These are phyloP conservation scores for Lojkania enalia DNA, from an alignment of 2,329 filamentous ascomycete genomes.

Conservation along the genomic window DNA sequence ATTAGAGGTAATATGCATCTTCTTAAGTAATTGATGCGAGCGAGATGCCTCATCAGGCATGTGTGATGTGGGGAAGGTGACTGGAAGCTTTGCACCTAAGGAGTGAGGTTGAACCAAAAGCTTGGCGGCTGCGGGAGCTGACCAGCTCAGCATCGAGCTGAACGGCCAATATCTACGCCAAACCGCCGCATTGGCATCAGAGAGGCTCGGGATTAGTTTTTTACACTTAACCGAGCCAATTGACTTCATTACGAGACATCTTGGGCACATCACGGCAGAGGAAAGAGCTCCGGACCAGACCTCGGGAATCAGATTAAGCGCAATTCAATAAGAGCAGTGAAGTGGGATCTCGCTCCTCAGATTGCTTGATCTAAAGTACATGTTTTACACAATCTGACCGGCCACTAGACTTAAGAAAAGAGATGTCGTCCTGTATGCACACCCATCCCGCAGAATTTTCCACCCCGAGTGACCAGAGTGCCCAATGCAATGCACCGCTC, in stretches of 20 bases:
- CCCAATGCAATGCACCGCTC: constrained; percentile 41
- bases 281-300: constrained; percentile 24
- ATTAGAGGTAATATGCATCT: too few relatives aligned
- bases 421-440: constrained; percentile 44
- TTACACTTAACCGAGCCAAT: constrained; percentile 30
- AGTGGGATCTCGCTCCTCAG: constrained; percentile 48
- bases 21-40: too few relatives aligned
- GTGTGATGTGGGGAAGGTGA: too few relatives aligned
- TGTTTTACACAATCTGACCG: constrained; percentile 50
- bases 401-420: constrained; percentile 44
- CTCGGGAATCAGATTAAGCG: constrained; percentile 32
- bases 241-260: constrained; percentile 26
- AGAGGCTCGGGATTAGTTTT: constrained; percentile 23
- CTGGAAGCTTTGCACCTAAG: constrained; percentile 4
- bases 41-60: too few relatives aligned
- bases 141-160: constrained; percentile 24
- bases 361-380: constrained; percentile 49
- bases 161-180: constrained; percentile 27
- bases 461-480: constrained; percentile 38
- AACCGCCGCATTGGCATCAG: constrained; percentile 16
- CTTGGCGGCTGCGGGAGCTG: constrained; percentile 35
- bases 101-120: constrained; percentile 32
- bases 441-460: constrained; percentile 44
- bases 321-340: constrained; percentile 37
- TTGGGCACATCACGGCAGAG: constrained; percentile 31